Conservation (phyloP, 2,329 filamentous ascomycete genomes). For the Microcera coccophila region DNA sequence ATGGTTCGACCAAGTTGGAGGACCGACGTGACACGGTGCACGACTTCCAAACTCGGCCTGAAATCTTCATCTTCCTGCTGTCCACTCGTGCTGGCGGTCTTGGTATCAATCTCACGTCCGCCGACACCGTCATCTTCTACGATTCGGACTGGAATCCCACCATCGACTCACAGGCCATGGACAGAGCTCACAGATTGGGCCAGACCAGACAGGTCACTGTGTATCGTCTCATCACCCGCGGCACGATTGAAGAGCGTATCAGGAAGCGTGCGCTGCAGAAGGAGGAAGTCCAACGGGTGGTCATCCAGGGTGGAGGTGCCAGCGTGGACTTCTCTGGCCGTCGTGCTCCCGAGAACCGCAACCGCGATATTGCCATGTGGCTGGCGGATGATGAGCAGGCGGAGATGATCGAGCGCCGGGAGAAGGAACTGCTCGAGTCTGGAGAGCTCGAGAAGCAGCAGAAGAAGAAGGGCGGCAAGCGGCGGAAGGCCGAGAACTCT, state of each 20-base stretch:
- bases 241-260: conserved; percentile 97
- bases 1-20: conserved; percentile 95
- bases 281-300: conserved; percentile 96
- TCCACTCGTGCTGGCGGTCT: conserved; percentile 96
- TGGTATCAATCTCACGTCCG: conserved; percentile 94
- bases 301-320: conserved; percentile 86
- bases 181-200: conserved; percentile 93
- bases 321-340: conserved; percentile 96
- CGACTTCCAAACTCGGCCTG: conserved; percentile 90
- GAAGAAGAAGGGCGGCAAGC: conserved; percentile 56
- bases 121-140: conserved; percentile 99
- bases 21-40: conserved; percentile 94
- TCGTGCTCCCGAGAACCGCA: conserved; percentile 80
- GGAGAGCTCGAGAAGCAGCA: conserved; percentile 63
- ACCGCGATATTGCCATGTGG: conserved; percentile 98
- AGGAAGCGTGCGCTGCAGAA: conserved; percentile 95
- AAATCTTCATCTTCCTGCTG: conserved; percentile 95
- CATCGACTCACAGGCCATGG: conserved; percentile 98
- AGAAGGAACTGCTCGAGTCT: conserved; percentile 77
- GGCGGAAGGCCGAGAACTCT: conserved; percentile 50
- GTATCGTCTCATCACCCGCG: conserved; percentile 92
- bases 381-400: conserved; percentile 95
- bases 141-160: conserved; percentile 99
- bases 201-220: conserved; percentile 96
- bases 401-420: conserved; percentile 86